These are phyloP conservation scores for Solanum bukasovii DNA, from an alignment of 257 asterid genomes.

Conservation along the genomic window DNA sequence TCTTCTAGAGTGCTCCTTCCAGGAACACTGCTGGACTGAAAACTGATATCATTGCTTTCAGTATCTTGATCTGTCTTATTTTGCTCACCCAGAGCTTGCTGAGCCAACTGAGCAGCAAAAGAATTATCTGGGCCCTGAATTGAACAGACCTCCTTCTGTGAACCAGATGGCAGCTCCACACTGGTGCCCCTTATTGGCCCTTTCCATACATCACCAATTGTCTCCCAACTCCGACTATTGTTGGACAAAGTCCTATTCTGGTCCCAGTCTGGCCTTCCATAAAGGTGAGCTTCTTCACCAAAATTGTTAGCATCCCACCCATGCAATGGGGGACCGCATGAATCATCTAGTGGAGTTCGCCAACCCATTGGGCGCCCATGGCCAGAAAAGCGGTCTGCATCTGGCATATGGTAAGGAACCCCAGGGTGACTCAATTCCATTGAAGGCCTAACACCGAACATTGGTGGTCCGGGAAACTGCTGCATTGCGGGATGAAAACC, in stretches of 20 bases:
- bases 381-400: slow-evolving; percentile 66
- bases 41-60: slow-evolving; percentile 32
- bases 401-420: slow-evolving; percentile 61
- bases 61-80: slow-evolving; percentile 31
- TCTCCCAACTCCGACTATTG: slow-evolving; percentile 42
- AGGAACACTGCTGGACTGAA: slow-evolving; percentile 18
- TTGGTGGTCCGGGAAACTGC: slow-evolving; percentile 65
- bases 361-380: slow-evolving; percentile 84
- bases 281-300: slow-evolving; percentile 71
- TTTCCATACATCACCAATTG: slow-evolving; percentile 56
- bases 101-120: slow-evolving; percentile 32
- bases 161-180: slow-evolving; percentile 37
- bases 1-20: slow-evolving; percentile 35
- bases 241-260: slow-evolving; percentile 11
- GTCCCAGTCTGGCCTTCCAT: slow-evolving; percentile 86
- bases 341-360: slow-evolving; percentile 58
- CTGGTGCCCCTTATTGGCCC: slow-evolving; percentile 48
- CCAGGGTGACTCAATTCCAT: slow-evolving; percentile 71
- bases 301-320: slow-evolving; percentile 71
- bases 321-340: slow-evolving; percentile 53
- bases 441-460: slow-evolving; percentile 77
- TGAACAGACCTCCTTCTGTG: slow-evolving; percentile 50
- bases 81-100: slow-evolving; percentile 35
- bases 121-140: slow-evolving; percentile 37
- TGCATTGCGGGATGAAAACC: slow-evolving; percentile 77